Evolutionary conservation across 2,329 filamentous ascomycete genomes (phyloP).

Genomic region (Gnomoniopsis smithogilvyi): DNA sequence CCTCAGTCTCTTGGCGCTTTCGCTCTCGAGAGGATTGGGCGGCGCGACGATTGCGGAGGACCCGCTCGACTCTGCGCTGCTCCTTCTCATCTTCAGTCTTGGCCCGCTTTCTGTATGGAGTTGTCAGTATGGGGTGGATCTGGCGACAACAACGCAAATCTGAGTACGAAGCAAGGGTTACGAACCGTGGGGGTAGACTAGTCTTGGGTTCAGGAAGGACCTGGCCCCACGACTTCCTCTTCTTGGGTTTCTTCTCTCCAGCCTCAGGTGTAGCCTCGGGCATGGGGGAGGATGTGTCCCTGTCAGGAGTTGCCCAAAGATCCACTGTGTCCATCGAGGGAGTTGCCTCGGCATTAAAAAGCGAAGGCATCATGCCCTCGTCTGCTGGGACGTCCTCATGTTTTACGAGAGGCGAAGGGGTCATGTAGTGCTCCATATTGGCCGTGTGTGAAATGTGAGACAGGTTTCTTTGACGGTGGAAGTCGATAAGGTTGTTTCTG

Average conservation of each 20-base stretch:
- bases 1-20: conserved; percentile 84
- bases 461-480: not conserved
- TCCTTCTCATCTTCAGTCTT: conserved; percentile 99
- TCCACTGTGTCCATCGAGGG: conserved; percentile 42
- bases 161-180: conserved; percentile 10
- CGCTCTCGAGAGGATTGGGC: conserved; percentile 95
- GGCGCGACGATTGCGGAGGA: conserved; percentile 91
- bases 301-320: conserved; percentile 24
- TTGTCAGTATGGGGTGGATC: conserved; percentile 25
- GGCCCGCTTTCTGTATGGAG: conserved; percentile 76
- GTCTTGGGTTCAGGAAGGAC: conserved; percentile 96
- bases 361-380: conserved; percentile 45
- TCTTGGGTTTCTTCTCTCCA: conserved; percentile 74
- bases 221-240: conserved; percentile 98
- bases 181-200: conserved; percentile 83
- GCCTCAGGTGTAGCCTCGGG: conserved; percentile 17
- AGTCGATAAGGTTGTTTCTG: not conserved
- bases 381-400: conserved; percentile 53
- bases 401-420: conserved; percentile 43
- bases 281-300: conserved; percentile 17
- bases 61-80: conserved; percentile 93
- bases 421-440: conserved; percentile 25
- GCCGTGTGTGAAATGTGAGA: conserved; percentile 24
- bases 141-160: not conserved
- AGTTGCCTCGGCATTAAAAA: conserved; percentile 37